These are phyloP conservation scores for Clonostachys rhizophaga DNA, from an alignment of 2,329 filamentous ascomycete genomes.

Conservation along the genomic window DNA sequence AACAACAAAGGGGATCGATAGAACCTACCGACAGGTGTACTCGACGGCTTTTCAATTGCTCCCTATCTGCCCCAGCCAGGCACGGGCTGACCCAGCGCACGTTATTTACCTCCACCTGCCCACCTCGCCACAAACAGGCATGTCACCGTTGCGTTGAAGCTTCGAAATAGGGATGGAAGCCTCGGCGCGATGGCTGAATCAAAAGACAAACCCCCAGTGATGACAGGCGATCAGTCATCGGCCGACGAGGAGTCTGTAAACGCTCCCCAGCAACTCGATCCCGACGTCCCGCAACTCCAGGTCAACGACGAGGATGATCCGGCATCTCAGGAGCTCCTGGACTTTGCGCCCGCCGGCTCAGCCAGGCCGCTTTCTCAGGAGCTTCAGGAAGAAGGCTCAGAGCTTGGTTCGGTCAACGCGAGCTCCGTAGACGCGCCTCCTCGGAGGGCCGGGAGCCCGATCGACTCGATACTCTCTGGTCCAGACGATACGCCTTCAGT, in stretches of 20 bases:
- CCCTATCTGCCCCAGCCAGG: too few relatives aligned
- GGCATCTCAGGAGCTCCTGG: constrained; percentile 20
- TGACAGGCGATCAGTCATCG: constrained; percentile 2
- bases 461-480: constrained; percentile 64
- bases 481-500: constrained; percentile 83
- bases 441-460: constrained; percentile 59
- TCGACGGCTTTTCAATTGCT: too few relatives aligned
- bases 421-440: constrained; percentile 41
- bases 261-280: background rate
- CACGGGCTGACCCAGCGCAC: too few relatives aligned
- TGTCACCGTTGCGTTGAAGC: constrained; percentile 5
- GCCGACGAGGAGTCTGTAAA: constrained; percentile 6
- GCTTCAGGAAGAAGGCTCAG: constrained; percentile 36
- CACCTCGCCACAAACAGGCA: constrained; percentile 1
- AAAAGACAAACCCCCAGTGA: constrained; percentile 35
- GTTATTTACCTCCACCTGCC: background rate
- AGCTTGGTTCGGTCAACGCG: constrained; percentile 46
- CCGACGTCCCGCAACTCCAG: constrained; percentile 4
- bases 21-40: too few relatives aligned
- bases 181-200: constrained; percentile 41
- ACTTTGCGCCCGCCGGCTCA: background rate
- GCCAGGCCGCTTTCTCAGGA: background rate
- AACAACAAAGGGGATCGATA: too few relatives aligned
- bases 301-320: background rate
- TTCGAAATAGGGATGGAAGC: constrained; percentile 27